A percentile compares a stretch with the other conserved stretches of the same genome.
Conservation (phyloP, 2,329 filamentous ascomycete genomes). For the Aspergillus hiratsukae region DNA sequence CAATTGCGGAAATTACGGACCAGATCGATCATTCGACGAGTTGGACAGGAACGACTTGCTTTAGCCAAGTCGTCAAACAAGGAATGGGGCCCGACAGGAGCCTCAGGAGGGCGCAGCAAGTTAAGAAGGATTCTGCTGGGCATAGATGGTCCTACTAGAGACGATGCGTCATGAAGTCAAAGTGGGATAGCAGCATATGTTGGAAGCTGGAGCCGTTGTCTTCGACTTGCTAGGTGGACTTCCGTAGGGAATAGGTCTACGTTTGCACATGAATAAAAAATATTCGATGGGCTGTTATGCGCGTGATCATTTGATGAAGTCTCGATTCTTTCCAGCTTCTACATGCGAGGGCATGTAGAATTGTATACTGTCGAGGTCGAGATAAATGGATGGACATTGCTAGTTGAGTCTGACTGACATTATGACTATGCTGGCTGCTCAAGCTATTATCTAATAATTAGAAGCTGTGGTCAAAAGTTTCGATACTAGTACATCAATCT, state of each 20-base stretch:
- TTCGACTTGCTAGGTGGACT: background rate
- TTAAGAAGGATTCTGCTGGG: background rate
- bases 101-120: background rate
- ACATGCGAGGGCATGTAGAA: background rate
- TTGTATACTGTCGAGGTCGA: background rate
- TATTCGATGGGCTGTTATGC: too few species aligned
- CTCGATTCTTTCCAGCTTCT: background rate
- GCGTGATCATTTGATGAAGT: background rate
- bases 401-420: background rate
- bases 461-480: background rate
- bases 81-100: too few species aligned
- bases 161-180: background rate
- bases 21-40: background rate
- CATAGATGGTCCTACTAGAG: background rate
- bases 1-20: background rate
- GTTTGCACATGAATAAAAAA: too few species aligned
- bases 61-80: background rate
- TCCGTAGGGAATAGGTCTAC: too few species aligned
- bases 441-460: background rate
- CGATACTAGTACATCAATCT: background rate
- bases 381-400: background rate
- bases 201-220: background rate
- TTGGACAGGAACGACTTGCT: background rate
- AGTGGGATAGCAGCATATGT: background rate
- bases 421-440: background rate